These are phyloP conservation scores for Populus nigra DNA, from an alignment of 345 rosid species.

Conservation along the genomic window DNA sequence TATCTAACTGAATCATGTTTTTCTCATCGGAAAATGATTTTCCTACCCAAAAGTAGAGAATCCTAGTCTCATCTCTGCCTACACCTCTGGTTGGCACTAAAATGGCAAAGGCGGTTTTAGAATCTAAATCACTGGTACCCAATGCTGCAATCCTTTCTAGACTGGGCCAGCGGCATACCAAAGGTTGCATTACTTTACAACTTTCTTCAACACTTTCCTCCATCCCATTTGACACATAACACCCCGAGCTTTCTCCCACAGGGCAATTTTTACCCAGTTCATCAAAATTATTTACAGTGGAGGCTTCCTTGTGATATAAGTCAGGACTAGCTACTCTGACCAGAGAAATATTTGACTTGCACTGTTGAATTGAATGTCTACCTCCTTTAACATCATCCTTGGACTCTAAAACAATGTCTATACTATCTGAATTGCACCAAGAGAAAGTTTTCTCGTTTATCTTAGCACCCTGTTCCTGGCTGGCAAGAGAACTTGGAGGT, in stretches of 20 bases:
- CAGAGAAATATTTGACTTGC: slow-evolving; percentile 34
- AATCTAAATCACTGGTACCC: slow-evolving; percentile 44
- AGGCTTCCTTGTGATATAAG: slow-evolving; percentile 28
- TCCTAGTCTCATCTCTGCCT: slow-evolving; percentile 42
- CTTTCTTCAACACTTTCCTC: slow-evolving; percentile 17
- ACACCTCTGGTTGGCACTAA: slow-evolving; percentile 36
- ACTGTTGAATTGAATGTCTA: slow-evolving; percentile 25
- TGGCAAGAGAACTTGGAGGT: slow-evolving; percentile 21
- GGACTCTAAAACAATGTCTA: slow-evolving; percentile 55
- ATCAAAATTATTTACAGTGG: slow-evolving; percentile 27
- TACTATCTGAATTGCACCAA: slow-evolving; percentile 38
- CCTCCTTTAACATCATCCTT: slow-evolving; percentile 39
- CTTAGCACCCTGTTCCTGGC: slow-evolving; percentile 32
- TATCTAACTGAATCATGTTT: slow-evolving; percentile 43
- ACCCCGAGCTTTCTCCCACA: slow-evolving; percentile 17
- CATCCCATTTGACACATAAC: slow-evolving; percentile 19
- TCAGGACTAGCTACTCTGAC: slow-evolving; percentile 36
- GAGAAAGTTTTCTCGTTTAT: slow-evolving; percentile 30
- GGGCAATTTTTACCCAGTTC: slow-evolving; percentile 25
- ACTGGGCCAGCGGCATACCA: slow-evolving; percentile 68
- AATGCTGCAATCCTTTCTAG: slow-evolving; percentile 54
- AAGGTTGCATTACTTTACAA: slow-evolving; percentile 35
- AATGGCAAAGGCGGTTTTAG: slow-evolving; percentile 64
- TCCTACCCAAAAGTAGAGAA: slow-evolving; percentile 83
- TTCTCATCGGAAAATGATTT: slow-evolving; percentile 46